Evolutionary conservation across 345 rosid genomes (phyloP).

Genomic region (Citrus inodora): DNA sequence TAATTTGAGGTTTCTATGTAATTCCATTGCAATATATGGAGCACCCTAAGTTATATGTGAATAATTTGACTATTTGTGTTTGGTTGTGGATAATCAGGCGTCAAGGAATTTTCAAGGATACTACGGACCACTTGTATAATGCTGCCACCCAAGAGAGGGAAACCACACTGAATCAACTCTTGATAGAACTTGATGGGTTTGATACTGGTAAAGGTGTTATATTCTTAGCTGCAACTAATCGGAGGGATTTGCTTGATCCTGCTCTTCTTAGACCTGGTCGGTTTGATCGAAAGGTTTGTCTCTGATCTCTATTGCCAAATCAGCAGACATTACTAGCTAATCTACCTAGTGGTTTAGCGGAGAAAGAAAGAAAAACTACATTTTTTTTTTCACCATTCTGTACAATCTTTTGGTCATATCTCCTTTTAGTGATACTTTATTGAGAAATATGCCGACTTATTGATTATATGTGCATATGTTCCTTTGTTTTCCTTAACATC

Average conservation of each 20-base stretch:
- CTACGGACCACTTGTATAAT: constrained; percentile 74
- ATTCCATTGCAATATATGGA: background rate
- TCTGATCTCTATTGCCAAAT: constrained; percentile 7
- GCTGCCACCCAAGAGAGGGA: constrained; percentile 98
- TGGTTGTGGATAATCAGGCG: constrained; percentile 48
- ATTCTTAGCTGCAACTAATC: constrained; percentile 92
- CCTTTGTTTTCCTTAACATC: background rate
- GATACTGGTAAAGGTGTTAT: constrained; percentile 98
- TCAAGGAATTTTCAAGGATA: constrained; percentile 83
- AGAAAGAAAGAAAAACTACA: background rate
- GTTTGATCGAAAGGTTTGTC: constrained; percentile 91
- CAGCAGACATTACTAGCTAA: background rate
- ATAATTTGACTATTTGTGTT: constrained; percentile 5
- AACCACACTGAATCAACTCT: constrained; percentile 91
- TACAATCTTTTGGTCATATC: constrained; percentile 9
- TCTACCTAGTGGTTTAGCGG: background rate
- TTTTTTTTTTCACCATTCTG: background rate
- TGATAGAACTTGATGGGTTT: constrained; percentile 97
- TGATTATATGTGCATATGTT: no score
- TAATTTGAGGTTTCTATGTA: background rate
- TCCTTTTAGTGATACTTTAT: background rate
- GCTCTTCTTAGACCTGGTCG: constrained; percentile 97
- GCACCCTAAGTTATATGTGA: background rate
- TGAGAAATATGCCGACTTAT: background rate
- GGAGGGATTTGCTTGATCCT: constrained; percentile 88